Evolutionary conservation across 2,329 filamentous ascomycete genomes (phyloP).

Genomic region (Pestalotiopsis sp.): DNA sequence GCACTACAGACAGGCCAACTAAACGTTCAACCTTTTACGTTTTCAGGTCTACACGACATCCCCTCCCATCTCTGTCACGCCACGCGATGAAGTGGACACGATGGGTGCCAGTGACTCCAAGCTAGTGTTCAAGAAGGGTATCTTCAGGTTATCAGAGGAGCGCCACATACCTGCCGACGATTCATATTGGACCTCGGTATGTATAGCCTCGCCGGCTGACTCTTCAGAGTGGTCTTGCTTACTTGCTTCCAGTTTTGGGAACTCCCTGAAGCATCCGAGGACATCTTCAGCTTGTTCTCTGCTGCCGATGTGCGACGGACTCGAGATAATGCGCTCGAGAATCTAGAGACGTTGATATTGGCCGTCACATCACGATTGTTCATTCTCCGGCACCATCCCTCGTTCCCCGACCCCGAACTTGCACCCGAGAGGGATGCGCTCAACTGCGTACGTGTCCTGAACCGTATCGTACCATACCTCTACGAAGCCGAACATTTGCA

Average conservation of each 20-base stretch:
- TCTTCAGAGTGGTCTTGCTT: constrained; percentile 15
- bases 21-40: neutral
- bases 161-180: constrained; percentile 85
- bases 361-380: constrained; percentile 83
- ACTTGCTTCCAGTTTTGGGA: constrained; percentile 78
- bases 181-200: constrained; percentile 87
- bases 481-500: constrained; percentile 86
- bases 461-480: constrained; percentile 84
- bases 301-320: constrained; percentile 85
- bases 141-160: constrained; percentile 94
- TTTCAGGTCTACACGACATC: neutral
- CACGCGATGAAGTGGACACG: constrained; percentile 27
- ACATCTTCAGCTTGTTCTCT: constrained; percentile 95
- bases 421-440: constrained; percentile 83
- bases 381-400: constrained; percentile 81
- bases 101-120: constrained; percentile 99
- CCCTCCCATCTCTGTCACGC: constrained; percentile 7
- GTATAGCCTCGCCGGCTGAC: constrained; percentile 32
- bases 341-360: constrained; percentile 85
- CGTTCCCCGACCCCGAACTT: constrained; percentile 84
- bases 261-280: constrained; percentile 90
- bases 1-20: neutral
- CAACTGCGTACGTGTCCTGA: constrained; percentile 92
- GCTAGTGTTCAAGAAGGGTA: constrained; percentile 97
- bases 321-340: constrained; percentile 80